Evolutionary conservation across 2,329 filamentous ascomycete genomes (phyloP), one percentile per base, ranked within the genome.

Genomic region (Chaetomium globosum): DNA sequence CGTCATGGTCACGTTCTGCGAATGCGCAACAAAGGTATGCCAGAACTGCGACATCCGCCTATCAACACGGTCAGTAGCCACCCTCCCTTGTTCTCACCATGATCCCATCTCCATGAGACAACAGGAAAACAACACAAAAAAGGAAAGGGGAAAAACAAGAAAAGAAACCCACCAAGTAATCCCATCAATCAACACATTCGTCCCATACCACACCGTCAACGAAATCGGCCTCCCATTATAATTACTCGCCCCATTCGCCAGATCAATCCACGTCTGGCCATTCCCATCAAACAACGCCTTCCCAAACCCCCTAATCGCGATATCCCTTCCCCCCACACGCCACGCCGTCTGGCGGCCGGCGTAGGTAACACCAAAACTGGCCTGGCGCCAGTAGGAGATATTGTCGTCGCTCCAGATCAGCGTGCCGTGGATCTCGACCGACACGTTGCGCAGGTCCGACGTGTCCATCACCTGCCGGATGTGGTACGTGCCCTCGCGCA

Each of bases 331-430:
- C 1, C 83, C 83, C 1, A 85, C 69, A 36, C 79, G 73, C 78
- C 80, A 83, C 7, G 81, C 81, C 3, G 82, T 81, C 39, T 78
- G 79, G 23, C 82, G 80, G 33, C 81, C 80, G 36, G 83, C 81
- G 59, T 82, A 83, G 1, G 79, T 80, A 8, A 84, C 80, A 0
- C 76, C 72, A 12, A 81, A 72, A 7, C 78, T 81, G 66, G 78
- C 76, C 56, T 75, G 74, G 19, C 83, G 73, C 82, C 82, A 84
- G 75, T 84, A 84, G n/a, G 74, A 70, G 59, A 78, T 73, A 65
- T 75, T 77, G 63, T 76, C 72, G 19, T 71, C 73, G 65, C 74
- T 79, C 80, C 76, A 82, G 39, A 75, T 69, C 3, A 83, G 75
- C 5, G 76, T 83, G 7, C 82, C 82, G 31, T 77, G 72, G 56